A percentile compares a stretch with the other conserved stretches of the same genome.
These are phyloP conservation scores for Candolleomyces eurysporus DNA, from an alignment of 768 basidiomycete species.

Conservation along the genomic window DNA sequence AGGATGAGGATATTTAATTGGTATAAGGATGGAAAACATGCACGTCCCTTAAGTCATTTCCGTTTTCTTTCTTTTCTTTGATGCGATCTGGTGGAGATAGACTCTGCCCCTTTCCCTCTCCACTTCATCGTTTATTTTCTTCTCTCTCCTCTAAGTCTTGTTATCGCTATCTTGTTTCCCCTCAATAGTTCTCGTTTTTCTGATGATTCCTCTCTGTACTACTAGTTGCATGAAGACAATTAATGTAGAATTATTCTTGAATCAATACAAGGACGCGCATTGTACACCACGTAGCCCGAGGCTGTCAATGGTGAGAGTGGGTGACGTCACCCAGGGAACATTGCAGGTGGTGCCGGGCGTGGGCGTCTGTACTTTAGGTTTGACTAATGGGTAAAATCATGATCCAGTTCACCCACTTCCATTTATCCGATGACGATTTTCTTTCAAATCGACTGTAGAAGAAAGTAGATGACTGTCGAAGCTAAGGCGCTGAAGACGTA, in stretches of 20 bases:
- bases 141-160: not conserved
- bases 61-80: not conserved
- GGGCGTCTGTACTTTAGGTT: no score
- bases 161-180: constrained; percentile 1
- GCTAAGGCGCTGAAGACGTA: no score
- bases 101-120: not conserved
- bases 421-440: no score
- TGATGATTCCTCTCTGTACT: not conserved
- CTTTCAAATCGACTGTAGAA: no score
- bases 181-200: not conserved
- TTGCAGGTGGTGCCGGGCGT: no score
- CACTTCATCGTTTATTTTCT: not conserved
- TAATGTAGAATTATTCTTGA: constrained; percentile 6
- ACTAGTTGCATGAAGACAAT: constrained; percentile 5
- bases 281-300: no score
- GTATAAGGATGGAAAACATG: not conserved
- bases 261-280: not conserved
- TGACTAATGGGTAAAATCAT: no score
- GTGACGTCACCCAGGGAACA: no score
- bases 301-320: no score
- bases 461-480: no score
- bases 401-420: no score
- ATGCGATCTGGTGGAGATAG: not conserved
- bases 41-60: not conserved
- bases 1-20: constrained; percentile 79